These are phyloP conservation scores for Rhazya stricta DNA, from an alignment of 257 asterid species.

Conservation along the genomic window DNA sequence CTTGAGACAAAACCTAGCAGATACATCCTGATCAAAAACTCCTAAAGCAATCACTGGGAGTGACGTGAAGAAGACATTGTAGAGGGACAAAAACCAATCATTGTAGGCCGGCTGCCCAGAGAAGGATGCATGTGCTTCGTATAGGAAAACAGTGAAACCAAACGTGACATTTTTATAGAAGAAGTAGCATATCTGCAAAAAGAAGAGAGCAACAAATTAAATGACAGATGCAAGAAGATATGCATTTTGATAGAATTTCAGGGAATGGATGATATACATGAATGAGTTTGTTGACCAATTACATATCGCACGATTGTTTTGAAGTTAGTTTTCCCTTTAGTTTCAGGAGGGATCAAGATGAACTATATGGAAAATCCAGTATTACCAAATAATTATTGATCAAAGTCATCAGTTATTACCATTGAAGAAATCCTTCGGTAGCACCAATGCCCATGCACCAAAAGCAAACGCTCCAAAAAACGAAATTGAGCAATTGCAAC, in stretches of 20 bases:
- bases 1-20: constrained; percentile 50
- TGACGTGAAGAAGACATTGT: constrained; percentile 65
- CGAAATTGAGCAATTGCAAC: constrained; percentile 86
- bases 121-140: constrained; percentile 59
- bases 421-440: constrained; percentile 84
- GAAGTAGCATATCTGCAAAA: constrained; percentile 72
- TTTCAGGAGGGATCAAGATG: background rate
- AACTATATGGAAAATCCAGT: background rate
- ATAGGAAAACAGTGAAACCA: constrained; percentile 63
- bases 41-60: constrained; percentile 64
- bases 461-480: constrained; percentile 73
- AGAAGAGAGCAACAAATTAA: constrained; percentile 3
- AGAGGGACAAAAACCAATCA: constrained; percentile 61
- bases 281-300: background rate
- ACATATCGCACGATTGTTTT: background rate
- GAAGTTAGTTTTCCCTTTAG: background rate
- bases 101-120: constrained; percentile 73
- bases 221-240: constrained; percentile 6
- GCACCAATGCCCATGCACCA: constrained; percentile 98
- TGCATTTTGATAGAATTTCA: background rate
- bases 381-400: background rate
- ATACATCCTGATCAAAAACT: constrained; percentile 68
- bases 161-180: constrained; percentile 70
- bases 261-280: background rate
- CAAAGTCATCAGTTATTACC: constrained; percentile 34